These are phyloP conservation scores for Dendrocalamus latiflorus DNA, from an alignment of 202 grass and related monocot genomes.

Conservation along the genomic window DNA sequence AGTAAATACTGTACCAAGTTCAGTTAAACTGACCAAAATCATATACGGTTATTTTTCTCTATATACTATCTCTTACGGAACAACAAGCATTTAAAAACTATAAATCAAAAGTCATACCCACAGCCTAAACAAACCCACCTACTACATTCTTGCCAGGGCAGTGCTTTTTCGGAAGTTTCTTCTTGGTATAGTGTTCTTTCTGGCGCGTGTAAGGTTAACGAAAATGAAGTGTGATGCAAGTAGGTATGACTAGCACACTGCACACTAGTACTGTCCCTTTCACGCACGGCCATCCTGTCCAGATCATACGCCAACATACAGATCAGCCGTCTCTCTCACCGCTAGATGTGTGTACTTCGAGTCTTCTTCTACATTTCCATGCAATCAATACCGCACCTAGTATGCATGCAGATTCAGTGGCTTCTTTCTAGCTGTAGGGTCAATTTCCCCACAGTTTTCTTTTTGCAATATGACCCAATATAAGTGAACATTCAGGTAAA, in stretches of 20 bases:
- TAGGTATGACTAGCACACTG: slow-evolving; percentile 4
- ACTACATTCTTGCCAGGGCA: too few species aligned
- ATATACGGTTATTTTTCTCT: too few species aligned
- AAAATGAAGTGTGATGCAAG: not conserved
- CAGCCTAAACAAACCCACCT: too few species aligned
- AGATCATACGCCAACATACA: slow-evolving; percentile 1
- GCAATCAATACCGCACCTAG: not conserved
- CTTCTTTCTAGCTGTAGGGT: too few species aligned
- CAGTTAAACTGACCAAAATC: too few species aligned
- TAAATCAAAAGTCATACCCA: too few species aligned
- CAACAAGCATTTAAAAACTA: too few species aligned
- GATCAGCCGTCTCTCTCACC: slow-evolving; percentile 28
- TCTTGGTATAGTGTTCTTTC: not conserved
- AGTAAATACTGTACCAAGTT: too few species aligned
- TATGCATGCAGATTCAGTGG: not conserved
- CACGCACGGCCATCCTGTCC: slow-evolving; percentile 20
- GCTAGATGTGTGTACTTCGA: not conserved
- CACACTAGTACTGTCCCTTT: not conserved
- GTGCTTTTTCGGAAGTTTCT: not conserved
- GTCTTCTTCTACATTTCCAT: slow-evolving; percentile 9
- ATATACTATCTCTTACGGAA: too few species aligned
- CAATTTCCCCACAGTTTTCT: too few species aligned
- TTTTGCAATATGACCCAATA: too few species aligned
- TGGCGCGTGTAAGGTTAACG: not conserved
- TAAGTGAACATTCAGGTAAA: too few species aligned